Percentiles rank a stretch among this genome's conserved stretches.
Conservation (phyloP, 495 filamentous ascomycete genomes). For the Neurospora sp. region DNA sequence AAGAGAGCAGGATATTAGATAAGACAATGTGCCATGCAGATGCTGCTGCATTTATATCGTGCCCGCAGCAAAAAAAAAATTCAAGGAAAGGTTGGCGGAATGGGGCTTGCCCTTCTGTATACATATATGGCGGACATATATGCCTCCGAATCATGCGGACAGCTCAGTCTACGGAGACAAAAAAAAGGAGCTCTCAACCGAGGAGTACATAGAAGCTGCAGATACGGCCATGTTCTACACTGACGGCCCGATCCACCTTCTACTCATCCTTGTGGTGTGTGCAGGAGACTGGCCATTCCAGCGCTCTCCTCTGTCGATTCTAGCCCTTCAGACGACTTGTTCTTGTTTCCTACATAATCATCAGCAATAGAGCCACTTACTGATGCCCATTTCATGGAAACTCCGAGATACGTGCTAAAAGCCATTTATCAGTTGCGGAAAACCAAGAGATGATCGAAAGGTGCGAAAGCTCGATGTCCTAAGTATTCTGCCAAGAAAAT, state of each 20-base stretch:
- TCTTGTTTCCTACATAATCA: not conserved
- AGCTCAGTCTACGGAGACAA: not conserved
- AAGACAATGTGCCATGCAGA: not conserved
- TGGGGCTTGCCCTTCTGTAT: not conserved
- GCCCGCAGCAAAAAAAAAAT: no score
- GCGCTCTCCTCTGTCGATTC: not conserved
- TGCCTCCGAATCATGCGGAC: not conserved
- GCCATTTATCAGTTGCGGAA: not conserved
- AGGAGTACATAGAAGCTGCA: not conserved
- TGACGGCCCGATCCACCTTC: not conserved
- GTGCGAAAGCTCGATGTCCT: not conserved
- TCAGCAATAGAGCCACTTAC: not conserved
- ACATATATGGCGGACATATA: not conserved
- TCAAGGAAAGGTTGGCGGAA: no score
- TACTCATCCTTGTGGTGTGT: not conserved
- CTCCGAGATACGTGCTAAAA: not conserved
- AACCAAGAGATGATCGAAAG: not conserved
- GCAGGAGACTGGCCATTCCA: not conserved
- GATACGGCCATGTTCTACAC: not conserved
- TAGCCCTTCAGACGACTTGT: not conserved
- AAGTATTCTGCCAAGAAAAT: not conserved
- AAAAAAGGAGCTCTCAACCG: not conserved
- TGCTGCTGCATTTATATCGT: not conserved
- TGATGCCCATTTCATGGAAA: not conserved
- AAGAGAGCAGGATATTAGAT: not conserved